phyloP scores from a whole-genome alignment of 1,139 yeast species.

The Schwanniomyces etchellsii region DNA sequence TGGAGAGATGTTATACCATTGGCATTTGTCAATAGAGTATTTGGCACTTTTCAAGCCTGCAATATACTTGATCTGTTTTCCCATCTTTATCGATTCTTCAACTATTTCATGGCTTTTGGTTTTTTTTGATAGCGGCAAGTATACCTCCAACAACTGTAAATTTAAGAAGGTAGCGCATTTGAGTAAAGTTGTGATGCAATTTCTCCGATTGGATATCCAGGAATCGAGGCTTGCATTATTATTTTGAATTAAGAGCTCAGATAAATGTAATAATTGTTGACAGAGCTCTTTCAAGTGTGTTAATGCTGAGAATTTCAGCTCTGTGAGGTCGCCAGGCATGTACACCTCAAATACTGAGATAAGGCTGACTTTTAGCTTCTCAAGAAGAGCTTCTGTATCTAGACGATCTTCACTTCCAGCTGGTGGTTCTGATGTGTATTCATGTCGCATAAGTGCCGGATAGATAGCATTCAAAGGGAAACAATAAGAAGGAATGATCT shows the following conservation, averaged over 20 bases:
- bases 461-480: not conserved
- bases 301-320: conserved; percentile 5
- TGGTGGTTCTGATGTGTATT: not conserved
- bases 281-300: conserved; percentile 2
- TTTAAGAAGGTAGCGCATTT: not conserved
- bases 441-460: not conserved
- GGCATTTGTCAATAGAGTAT: not conserved
- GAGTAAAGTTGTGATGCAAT: not conserved
- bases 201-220: not conserved
- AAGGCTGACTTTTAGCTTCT: not conserved
- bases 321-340: conserved; percentile 12
- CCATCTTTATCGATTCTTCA: not conserved
- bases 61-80: not conserved
- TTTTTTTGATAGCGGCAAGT: not conserved
- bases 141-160: not conserved
- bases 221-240: not conserved
- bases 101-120: not conserved
- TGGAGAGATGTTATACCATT: not conserved
- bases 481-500: not conserved
- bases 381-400: not conserved
- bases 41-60: not conserved
- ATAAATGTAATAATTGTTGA: not conserved
- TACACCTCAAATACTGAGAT: conserved; percentile 7
- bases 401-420: not conserved
- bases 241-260: not conserved